Percentiles rank a stretch among this genome's conserved stretches.
phyloP scores from a whole-genome alignment of 2,329 filamentous ascomycete genomes.

The Monosporascus cannonballus region DNA sequence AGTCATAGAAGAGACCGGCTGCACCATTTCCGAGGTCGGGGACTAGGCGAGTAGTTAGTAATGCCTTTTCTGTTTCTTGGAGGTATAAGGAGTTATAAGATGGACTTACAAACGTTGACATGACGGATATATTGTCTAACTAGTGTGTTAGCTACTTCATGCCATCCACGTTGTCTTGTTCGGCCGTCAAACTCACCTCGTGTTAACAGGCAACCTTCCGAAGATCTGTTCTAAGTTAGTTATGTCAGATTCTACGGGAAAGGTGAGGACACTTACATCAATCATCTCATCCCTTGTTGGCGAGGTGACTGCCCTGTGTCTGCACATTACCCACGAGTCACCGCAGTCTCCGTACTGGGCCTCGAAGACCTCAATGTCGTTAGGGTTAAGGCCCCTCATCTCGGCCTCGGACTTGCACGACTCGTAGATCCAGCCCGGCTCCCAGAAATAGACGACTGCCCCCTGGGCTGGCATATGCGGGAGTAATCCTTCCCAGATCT shows the following conservation, averaged over 20 bases:
- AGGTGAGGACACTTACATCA: background rate
- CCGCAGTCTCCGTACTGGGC: background rate
- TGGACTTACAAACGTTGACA: background rate
- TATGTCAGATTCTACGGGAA: background rate
- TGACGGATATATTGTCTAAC: background rate
- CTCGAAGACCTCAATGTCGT: background rate
- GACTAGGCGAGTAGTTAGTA: background rate
- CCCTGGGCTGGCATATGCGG: background rate
- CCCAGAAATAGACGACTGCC: background rate
- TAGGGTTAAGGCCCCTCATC: background rate
- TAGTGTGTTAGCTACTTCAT: too few species aligned
- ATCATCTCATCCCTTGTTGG: background rate
- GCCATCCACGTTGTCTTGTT: too few species aligned
- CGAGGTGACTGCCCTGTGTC: background rate
- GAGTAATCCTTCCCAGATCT: background rate
- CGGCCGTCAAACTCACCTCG: background rate
- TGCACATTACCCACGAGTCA: background rate
- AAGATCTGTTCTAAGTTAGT: background rate
- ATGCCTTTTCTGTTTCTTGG: too few species aligned
- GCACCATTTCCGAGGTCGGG: background rate
- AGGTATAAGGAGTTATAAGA: background rate
- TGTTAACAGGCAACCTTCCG: background rate
- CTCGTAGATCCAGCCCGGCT: background rate
- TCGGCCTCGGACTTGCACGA: background rate
- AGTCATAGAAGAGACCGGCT: background rate